These are phyloP conservation scores for Cystobasidium tubakii DNA, from an alignment of 768 basidiomycete genomes.

Conservation along the genomic window DNA sequence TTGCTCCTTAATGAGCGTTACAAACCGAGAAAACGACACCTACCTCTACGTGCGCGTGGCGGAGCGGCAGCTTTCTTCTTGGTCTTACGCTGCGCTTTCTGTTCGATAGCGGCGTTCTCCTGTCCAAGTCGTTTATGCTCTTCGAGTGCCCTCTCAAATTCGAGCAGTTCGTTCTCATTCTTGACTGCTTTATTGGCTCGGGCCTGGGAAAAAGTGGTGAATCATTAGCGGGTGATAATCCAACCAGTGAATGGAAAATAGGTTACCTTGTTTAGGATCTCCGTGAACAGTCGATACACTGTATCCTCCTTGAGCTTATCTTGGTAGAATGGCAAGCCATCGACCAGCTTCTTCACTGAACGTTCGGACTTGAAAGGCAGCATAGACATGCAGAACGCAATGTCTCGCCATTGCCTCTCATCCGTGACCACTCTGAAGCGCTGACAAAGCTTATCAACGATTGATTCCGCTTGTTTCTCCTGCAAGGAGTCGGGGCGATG, in stretches of 20 bases:
- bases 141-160: slow-evolving; percentile 84
- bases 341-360: slow-evolving; percentile 91
- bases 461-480: slow-evolving; percentile 94
- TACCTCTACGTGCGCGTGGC: slow-evolving; percentile 1
- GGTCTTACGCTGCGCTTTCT: slow-evolving; percentile 34
- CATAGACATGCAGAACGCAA: slow-evolving; percentile 87
- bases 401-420: slow-evolving; percentile 92
- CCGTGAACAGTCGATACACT: slow-evolving; percentile 74
- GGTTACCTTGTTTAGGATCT: slow-evolving; percentile 80
- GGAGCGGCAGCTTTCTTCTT: slow-evolving; percentile 31
- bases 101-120: slow-evolving; percentile 67
- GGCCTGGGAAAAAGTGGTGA: slow-evolving; percentile 54
- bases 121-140: slow-evolving; percentile 76
- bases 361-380: slow-evolving; percentile 95
- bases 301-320: slow-evolving; percentile 86
- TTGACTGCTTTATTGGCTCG: slow-evolving; percentile 87
- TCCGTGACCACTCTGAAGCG: slow-evolving; percentile 83
- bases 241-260: too few species aligned
- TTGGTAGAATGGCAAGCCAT: slow-evolving; percentile 79
- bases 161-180: slow-evolving; percentile 84
- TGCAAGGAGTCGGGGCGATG: too few species aligned
- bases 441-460: slow-evolving; percentile 96
- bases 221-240: neutral
- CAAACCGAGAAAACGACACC: neutral
- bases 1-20: neutral